Evolutionary conservation across 768 basidiomycete species (phyloP), one percentile per base, ranked within the genome.

Genomic region (Pleurotus tuber-regium): DNA sequence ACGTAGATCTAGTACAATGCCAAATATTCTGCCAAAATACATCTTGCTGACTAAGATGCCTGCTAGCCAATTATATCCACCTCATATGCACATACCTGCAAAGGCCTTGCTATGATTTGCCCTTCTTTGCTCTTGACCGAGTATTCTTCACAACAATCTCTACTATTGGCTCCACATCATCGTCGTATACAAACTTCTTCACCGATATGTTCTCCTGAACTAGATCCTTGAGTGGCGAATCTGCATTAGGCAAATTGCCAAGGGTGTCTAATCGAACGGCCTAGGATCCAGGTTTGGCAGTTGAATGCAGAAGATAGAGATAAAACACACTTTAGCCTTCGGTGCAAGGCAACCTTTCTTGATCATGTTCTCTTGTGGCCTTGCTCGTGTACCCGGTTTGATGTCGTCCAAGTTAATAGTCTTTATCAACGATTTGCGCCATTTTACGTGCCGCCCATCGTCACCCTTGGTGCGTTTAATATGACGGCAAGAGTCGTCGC

Each of bases 101-200:
- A n/a, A n/a, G n/a, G n/a, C n/a, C n/a, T 43, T 18, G 28, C n/a
- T 56, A 70, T 50, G 58, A 65, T 68, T 72, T 74, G 56, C 61
- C 67, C 62, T 76, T 84, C 68, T 75, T 86, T 51, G 71, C 70
- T 61, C 71, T 78, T 29, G 82, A 77, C 58, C 82, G 76, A 14
- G 86, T 87, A 54, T 72, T 73, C 67, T 82, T 84, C 29, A 69
- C 63, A 33, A 68, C 50, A 44, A 63, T 57, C 43, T 58, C 55
- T 19, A 58, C 57, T 31, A 61, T 58, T 48, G 64, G 59, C 47
- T 77, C 75, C 2, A 76, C 59, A 58, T 92, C 90, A 52, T 83
- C 82, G 55, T 91, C 88, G 53, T 91, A 92, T 16, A 92, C 78
- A 64, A 83, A 89, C 63, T 81, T 90, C 70, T 89, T 87, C 33